Base-by-base conservation (phyloP, 2,329 filamentous ascomycete species). In the Fusarium brevicatenulatum region DNA sequence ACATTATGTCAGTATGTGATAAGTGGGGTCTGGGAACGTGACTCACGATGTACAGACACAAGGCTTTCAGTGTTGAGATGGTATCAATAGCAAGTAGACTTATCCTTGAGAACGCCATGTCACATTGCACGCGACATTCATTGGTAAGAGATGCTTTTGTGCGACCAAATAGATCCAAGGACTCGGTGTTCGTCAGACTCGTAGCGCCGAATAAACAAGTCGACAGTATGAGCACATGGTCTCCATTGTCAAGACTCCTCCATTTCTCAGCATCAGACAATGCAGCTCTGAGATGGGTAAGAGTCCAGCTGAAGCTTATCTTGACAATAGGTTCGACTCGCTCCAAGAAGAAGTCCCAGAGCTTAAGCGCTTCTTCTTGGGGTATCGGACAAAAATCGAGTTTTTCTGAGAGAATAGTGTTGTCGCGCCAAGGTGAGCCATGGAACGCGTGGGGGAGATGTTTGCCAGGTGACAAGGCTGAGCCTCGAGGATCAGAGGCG, bases 251-350 rank as follows among this genome's bases (percentile, higher is more conserved):
- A 19, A 71, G 62, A 0, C 12, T 7, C 1, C n/a, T 30, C 68
- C 68, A 71, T 4, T 46, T 46, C 5, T 68, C 69, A 7, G 18
- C 16, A 40, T 71, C 56, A 0, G 39, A 7, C 4, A 71, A 21
- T 0, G 68, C 68, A 2, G 37, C 30, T 25, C n/a, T 47, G 0
- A 68, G 34, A 1, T 54, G 21, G 1, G 18, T 1, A 11, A 71
- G 53, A 5, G 53, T 64, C 69, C 69, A 71, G 25, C 21, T 57
- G 21, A 71, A 71, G 40, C 59, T 71, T 9, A 71, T 71, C 49
- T 71, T 71, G 9, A 68, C 49, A 16, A 60, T 18, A 1, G 68
- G 69, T 2, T 71, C 63, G 2, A 71, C 68, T 3, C 68, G 43
- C 8, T 71, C 57, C n/a, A 71, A 23, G n/a, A 71, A 71, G 0